A percentile compares a stretch with the other conserved stretches of the same genome.
phyloP scores from a whole-genome alignment of 2,329 filamentous ascomycete genomes.

The Fusarium sp. region DNA sequence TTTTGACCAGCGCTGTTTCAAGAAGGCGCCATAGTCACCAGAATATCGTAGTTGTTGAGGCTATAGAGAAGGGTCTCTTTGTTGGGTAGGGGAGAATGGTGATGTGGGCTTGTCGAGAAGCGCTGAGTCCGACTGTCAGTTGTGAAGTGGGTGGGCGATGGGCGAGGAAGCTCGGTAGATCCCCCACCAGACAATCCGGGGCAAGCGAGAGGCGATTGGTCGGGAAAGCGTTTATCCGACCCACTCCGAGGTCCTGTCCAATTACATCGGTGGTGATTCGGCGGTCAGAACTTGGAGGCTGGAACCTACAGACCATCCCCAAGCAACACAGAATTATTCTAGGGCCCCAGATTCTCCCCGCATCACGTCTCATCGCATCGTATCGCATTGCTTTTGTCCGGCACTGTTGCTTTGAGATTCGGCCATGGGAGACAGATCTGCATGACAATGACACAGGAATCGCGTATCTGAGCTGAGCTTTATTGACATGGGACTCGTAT shows the following conservation, averaged over 20 bases:
- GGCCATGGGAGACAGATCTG: slow-evolving; percentile 10
- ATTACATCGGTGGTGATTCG: slow-evolving; percentile 26
- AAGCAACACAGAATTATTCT: slow-evolving; percentile 32
- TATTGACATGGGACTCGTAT: slow-evolving; percentile 37
- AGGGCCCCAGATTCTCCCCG: slow-evolving; percentile 41
- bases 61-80: neutral
- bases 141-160: slow-evolving; percentile 5
- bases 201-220: slow-evolving; percentile 21
- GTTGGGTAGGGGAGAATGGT: neutral
- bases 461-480: slow-evolving; percentile 19
- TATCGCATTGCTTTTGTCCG: slow-evolving; percentile 1
- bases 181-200: slow-evolving; percentile 30
- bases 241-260: slow-evolving; percentile 12
- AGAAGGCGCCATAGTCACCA: slow-evolving; percentile 23
- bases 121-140: slow-evolving; percentile 8
- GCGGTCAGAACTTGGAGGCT: slow-evolving; percentile 18
- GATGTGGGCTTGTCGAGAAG: slow-evolving; percentile 7
- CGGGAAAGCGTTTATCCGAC: slow-evolving; percentile 40
- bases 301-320: slow-evolving; percentile 22
- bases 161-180: slow-evolving; percentile 8
- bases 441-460: slow-evolving; percentile 27
- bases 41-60: neutral
- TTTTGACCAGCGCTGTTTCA: slow-evolving; percentile 32
- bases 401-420: neutral
- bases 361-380: slow-evolving; percentile 8